These are phyloP conservation scores for Antrodiella citrinella DNA, from an alignment of 768 basidiomycete species.

Conservation along the genomic window DNA sequence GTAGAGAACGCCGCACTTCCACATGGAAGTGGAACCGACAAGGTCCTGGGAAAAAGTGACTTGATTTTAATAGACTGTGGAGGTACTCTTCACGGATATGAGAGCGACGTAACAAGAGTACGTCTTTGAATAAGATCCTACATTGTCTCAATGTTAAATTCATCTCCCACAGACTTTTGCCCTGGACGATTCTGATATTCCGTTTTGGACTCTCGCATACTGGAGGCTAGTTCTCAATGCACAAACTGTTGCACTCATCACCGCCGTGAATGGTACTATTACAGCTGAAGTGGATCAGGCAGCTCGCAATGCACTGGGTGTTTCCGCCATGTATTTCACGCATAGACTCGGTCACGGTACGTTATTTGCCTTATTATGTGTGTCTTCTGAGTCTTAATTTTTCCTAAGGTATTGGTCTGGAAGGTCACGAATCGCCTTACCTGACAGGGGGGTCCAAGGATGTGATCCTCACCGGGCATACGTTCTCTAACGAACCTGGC, in stretches of 20 bases:
- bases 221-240: constrained; percentile 64
- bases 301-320: constrained; percentile 47
- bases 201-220: constrained; percentile 39
- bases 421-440: constrained; percentile 78
- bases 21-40: constrained; percentile 73
- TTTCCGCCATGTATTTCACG: constrained; percentile 58
- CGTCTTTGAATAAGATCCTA: constrained; percentile 20
- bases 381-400: not conserved
- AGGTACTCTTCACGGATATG: constrained; percentile 64
- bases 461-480: constrained; percentile 52
- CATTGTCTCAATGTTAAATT: not conserved
- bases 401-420: constrained; percentile 67
- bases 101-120: constrained; percentile 74
- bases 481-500: constrained; percentile 80
- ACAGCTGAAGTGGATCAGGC: constrained; percentile 53
- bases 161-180: constrained; percentile 47
- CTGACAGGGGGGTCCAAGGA: constrained; percentile 60
- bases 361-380: constrained; percentile 11
- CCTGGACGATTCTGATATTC: constrained; percentile 47
- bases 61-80: constrained; percentile 72
- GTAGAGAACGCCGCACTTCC: constrained; percentile 85
- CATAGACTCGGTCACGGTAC: constrained; percentile 76
- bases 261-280: constrained; percentile 38
- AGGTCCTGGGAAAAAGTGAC: constrained; percentile 45
- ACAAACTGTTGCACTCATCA: constrained; percentile 45